Evolutionary conservation across 148 eudicot genomes (phyloP), one percentile per base, ranked within the genome.

Genomic region (Camellia japonica): DNA sequence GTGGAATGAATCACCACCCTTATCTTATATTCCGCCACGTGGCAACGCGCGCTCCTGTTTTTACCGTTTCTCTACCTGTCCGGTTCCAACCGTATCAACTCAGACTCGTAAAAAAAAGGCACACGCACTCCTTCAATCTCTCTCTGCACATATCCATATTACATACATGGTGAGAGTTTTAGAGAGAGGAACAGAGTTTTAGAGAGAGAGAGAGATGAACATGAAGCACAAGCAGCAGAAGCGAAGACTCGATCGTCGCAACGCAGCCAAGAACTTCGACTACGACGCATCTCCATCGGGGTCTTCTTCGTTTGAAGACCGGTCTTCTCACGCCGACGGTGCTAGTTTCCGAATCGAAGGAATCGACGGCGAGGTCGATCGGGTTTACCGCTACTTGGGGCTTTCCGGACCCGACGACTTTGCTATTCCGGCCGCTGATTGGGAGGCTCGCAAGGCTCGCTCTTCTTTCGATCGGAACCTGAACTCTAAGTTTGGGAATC

Each of bases 361-460:
- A 16, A 79, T 54, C 61, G 94, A 83, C 8, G 94, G 93, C 5
- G 93, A 93, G 55, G 52, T 93, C 7, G 95, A 91, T 58, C 54
- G 58, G 19, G 67, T 92, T 70, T 88, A 68, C 71, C 83, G 80
- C 46, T 68, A 69, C 1, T 81, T 96, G 73, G 97, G 98, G 72
- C 80, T 96, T 46, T 83, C 91, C 7, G 96, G 93, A 9, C 90
- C 90, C 2, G 97, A 92, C 19, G 98, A 88, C 68, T 92, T 94
- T 23, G 89, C 90, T 56, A 94, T 94, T 60, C 92, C 94, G 3
- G 65, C 44, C 58, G 86, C 80, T 9, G 91, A 82, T 20, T 94
- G 89, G 87, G 89, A 88, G 68, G 87, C 87, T 62, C 81, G 91
- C 80, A 90, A 85, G 63, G 44, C 68, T 68, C 72, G 85, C 63